phyloP scores from a whole-genome alignment of 2,329 filamentous ascomycete genomes.

The Aspergillus ruber region DNA sequence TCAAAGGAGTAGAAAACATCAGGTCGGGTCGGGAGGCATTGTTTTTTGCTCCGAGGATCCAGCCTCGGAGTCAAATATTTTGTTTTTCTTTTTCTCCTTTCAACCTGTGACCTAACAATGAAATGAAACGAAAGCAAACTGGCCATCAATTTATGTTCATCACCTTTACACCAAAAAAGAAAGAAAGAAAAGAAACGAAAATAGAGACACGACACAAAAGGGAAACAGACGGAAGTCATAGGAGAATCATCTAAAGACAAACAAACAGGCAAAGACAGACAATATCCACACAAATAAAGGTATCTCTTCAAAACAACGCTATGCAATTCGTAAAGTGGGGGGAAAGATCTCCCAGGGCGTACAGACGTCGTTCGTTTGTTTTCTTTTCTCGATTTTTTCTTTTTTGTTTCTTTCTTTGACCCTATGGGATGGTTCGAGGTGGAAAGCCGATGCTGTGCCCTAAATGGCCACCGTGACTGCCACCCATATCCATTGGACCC shows the following conservation, averaged over 20 bases:
- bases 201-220: constrained; percentile 6
- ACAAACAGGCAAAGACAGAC: constrained; percentile 3
- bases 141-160: background rate
- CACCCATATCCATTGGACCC: constrained; percentile 24
- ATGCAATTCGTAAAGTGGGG: constrained; percentile 33
- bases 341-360: constrained; percentile 15
- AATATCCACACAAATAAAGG: constrained; percentile 25
- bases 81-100: background rate
- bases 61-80: constrained; percentile 18
- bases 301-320: constrained; percentile 31
- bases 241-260: constrained; percentile 19
- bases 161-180: constrained; percentile 5
- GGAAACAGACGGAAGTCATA: constrained; percentile 8
- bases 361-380: constrained; percentile 12
- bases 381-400: constrained; percentile 7
- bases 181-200: constrained; percentile 9
- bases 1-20: constrained; percentile 15
- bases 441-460: constrained; percentile 27
- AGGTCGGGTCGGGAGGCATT: constrained; percentile 9
- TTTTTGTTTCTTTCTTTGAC: constrained; percentile 5
- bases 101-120: constrained; percentile 7
- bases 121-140: constrained; percentile 7
- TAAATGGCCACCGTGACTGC: constrained; percentile 24
- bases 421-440: constrained; percentile 31
- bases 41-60: constrained; percentile 20